Percentiles rank a stretch among this genome's conserved stretches.
Evolutionary conservation across 106 monocot genomes (phyloP).

Genomic region (Dendrobium chrysotoxum): DNA sequence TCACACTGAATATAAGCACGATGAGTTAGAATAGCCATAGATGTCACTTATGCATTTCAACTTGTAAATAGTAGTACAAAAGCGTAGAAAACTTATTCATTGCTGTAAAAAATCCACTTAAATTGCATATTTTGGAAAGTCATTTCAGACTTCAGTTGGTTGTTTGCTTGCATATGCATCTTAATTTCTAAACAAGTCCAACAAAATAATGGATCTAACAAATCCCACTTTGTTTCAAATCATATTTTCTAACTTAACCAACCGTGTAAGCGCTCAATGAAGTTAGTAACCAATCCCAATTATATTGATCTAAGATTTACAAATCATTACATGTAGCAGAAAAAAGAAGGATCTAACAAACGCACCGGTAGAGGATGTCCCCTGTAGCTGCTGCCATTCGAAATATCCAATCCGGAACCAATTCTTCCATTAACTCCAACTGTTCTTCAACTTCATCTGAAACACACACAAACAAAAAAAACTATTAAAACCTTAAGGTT

Average conservation of each 20-base stretch:
- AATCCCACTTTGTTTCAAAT: not conserved
- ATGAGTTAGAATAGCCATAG: not conserved
- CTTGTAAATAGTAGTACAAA: no score
- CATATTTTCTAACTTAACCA: not conserved
- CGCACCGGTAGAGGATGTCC: slow-evolving; percentile 61
- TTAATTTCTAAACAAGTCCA: no score
- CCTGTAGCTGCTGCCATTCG: slow-evolving; percentile 42
- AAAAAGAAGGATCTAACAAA: not conserved
- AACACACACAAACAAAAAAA: not conserved
- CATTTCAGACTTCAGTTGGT: no score
- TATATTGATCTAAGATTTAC: not conserved
- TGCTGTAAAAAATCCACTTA: no score
- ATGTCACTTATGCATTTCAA: not conserved
- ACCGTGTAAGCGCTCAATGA: not conserved
- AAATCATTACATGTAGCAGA: not conserved
- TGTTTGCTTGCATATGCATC: no score
- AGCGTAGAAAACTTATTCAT: no score
- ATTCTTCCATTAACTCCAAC: slow-evolving; percentile 57
- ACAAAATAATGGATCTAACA: not conserved
- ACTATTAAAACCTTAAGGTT: not conserved
- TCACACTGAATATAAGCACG: not conserved
- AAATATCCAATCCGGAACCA: slow-evolving; percentile 83
- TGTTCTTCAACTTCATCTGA: slow-evolving; percentile 90
- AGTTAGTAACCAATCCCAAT: no score
- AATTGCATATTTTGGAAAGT: no score